Evolutionary conservation across 495 filamentous ascomycete species (phyloP).

Genomic region (Penicillium desertorum): DNA sequence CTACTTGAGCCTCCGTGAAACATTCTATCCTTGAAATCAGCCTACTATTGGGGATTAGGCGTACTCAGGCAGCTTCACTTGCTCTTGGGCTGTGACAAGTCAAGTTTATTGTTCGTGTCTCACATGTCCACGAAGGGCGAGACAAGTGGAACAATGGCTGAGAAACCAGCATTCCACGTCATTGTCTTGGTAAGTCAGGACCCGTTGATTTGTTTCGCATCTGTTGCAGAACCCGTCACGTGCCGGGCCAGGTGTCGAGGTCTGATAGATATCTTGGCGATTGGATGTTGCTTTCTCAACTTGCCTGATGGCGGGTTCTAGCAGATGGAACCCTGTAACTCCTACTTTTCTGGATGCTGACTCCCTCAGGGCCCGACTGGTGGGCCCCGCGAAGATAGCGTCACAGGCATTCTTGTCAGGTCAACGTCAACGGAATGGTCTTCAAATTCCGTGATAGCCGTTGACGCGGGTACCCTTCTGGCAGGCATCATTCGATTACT

Average conservation of each 20-base stretch:
- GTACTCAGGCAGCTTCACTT: background rate
- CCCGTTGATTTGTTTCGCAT: background rate
- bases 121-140: background rate
- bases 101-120: conserved; percentile 10
- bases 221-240: conserved; percentile 12
- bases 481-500: conserved; percentile 76
- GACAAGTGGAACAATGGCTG: conserved; percentile 18
- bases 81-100: background rate
- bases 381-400: conserved; percentile 84
- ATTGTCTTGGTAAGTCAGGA: conserved; percentile 71
- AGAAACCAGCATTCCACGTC: conserved; percentile 63
- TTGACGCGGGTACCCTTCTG: conserved; percentile 91
- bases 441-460: conserved; percentile 76
- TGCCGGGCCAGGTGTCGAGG: conserved; percentile 8
- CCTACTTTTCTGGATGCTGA: conserved; percentile 20
- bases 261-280: conserved; percentile 1
- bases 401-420: conserved; percentile 85
- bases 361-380: conserved; percentile 82
- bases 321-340: conserved; percentile 22
- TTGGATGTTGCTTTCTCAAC: background rate
- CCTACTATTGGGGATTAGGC: background rate
- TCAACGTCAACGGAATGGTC: conserved; percentile 75
- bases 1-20: conserved; percentile 1
- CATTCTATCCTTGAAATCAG: conserved; percentile 1
- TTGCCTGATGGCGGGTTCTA: conserved; percentile 16